Conservation (phyloP, 2,329 filamentous ascomycete genomes). For the Paecilomyces sp. region DNA sequence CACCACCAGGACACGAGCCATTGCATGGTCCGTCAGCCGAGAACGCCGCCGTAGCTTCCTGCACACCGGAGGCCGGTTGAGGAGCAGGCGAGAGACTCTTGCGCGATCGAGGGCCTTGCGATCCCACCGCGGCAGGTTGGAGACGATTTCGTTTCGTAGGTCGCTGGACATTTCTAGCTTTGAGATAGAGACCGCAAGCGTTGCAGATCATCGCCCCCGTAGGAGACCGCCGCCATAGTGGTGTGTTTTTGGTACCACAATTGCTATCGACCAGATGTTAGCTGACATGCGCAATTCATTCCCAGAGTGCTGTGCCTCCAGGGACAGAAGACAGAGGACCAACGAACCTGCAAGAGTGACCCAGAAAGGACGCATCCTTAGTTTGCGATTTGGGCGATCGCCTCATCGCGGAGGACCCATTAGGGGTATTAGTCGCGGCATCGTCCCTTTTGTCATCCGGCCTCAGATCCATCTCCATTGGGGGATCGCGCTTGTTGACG, state of each 20-base stretch:
- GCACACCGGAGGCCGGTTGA: slow-evolving; percentile 23
- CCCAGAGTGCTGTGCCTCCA: neutral
- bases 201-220: slow-evolving; percentile 95
- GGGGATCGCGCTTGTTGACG: slow-evolving; percentile 9
- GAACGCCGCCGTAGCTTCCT: slow-evolving; percentile 21
- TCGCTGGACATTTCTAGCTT: slow-evolving; percentile 83
- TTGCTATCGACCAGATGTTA: slow-evolving; percentile 57
- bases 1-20: slow-evolving; percentile 92
- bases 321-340: neutral
- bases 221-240: slow-evolving; percentile 88
- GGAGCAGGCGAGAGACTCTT: slow-evolving; percentile 22
- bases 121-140: slow-evolving; percentile 24
- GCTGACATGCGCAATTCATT: neutral
- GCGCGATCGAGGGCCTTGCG: slow-evolving; percentile 15
- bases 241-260: slow-evolving; percentile 87
- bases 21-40: slow-evolving; percentile 32
- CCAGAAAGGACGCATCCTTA: slow-evolving; percentile 32
- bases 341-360: slow-evolving; percentile 35
- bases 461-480: slow-evolving; percentile 9
- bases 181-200: slow-evolving; percentile 89
- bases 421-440: slow-evolving; percentile 8
- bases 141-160: slow-evolving; percentile 80
- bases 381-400: slow-evolving; percentile 25
- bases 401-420: slow-evolving; percentile 13
- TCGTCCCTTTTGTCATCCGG: slow-evolving; percentile 12